A percentile compares a stretch with the other conserved stretches of the same genome.
These are phyloP conservation scores for Candida fluviatilis DNA, from an alignment of 805 yeast genomes.

Conservation along the genomic window DNA sequence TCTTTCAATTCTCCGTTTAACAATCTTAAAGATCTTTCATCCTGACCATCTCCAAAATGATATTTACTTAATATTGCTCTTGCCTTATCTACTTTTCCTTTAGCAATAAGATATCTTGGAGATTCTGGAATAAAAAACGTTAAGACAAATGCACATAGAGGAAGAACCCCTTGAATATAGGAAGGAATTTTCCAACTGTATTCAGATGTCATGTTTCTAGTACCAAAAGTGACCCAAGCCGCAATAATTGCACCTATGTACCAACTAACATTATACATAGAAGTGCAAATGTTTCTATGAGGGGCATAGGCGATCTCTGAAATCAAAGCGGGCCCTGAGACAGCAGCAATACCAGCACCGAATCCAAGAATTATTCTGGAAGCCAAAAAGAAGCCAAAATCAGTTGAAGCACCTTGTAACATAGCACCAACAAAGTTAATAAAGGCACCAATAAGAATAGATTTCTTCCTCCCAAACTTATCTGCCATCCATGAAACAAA, in stretches of 20 bases:
- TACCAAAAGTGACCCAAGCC: slow-evolving; percentile 49
- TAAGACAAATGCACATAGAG: slow-evolving; percentile 32
- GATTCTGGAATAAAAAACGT: slow-evolving; percentile 46
- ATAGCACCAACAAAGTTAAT: slow-evolving; percentile 31
- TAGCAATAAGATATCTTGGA: slow-evolving; percentile 42
- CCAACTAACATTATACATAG: slow-evolving; percentile 51
- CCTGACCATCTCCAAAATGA: slow-evolving; percentile 36
- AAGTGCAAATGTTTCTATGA: slow-evolving; percentile 38
- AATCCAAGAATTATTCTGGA: slow-evolving; percentile 47
- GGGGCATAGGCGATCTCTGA: slow-evolving; percentile 49
- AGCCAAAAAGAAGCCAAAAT: slow-evolving; percentile 36
- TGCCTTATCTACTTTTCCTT: slow-evolving; percentile 42
- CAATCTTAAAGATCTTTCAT: slow-evolving; percentile 21
- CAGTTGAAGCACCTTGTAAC: slow-evolving; percentile 33
- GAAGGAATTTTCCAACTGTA: slow-evolving; percentile 57
- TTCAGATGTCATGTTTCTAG: slow-evolving; percentile 23
- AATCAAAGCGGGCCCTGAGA: slow-evolving; percentile 45
- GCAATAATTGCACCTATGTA: slow-evolving; percentile 52
- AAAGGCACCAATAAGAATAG: slow-evolving; percentile 20
- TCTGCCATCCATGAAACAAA: slow-evolving; percentile 29
- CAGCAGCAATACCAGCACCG: slow-evolving; percentile 38
- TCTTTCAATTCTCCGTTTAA: slow-evolving; percentile 38
- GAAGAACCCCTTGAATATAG: slow-evolving; percentile 45
- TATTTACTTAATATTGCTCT: slow-evolving; percentile 32
- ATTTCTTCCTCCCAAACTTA: slow-evolving; percentile 36